These are phyloP conservation scores for Cetradonia linearis DNA, from an alignment of 495 filamentous ascomycete genomes.

Conservation along the genomic window DNA sequence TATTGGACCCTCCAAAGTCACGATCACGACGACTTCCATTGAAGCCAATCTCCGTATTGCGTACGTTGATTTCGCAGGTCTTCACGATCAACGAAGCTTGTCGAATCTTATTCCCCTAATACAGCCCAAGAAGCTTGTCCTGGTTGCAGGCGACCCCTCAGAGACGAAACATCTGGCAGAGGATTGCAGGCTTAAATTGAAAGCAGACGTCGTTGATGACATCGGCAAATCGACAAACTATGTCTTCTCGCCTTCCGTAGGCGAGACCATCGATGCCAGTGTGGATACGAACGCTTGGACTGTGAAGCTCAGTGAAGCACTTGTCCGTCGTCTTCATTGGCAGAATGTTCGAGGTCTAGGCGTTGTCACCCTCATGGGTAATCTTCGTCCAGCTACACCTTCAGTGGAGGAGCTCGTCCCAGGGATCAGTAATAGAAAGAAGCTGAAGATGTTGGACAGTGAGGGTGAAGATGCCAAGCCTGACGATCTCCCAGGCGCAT, in stretches of 20 bases:
- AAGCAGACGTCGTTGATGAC: conserved; percentile 36
- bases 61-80: conserved; percentile 81
- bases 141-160: conserved; percentile 65
- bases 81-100: conserved; percentile 85
- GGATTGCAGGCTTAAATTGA: conserved; percentile 69
- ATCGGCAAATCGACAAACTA: conserved; percentile 35
- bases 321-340: conserved; percentile 82
- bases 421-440: conserved; percentile 43
- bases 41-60: conserved; percentile 62
- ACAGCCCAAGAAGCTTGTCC: conserved; percentile 82
- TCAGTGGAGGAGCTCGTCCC: conserved; percentile 36
- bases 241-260: conserved; percentile 70
- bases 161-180: conserved; percentile 69
- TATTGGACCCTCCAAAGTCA: conserved; percentile 64
- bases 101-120: conserved; percentile 94
- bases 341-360: conserved; percentile 83
- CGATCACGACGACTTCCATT: conserved; percentile 48
- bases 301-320: conserved; percentile 71
- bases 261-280: conserved; percentile 69
- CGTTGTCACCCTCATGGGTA: conserved; percentile 76
- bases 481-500: conserved; percentile 24
- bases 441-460: conserved; percentile 50
- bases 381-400: conserved; percentile 40
- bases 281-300: conserved; percentile 98
- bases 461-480: conserved; percentile 28